Base-by-base conservation (phyloP, 1,139 yeast genomes). In the Spathaspora sp. region DNA sequence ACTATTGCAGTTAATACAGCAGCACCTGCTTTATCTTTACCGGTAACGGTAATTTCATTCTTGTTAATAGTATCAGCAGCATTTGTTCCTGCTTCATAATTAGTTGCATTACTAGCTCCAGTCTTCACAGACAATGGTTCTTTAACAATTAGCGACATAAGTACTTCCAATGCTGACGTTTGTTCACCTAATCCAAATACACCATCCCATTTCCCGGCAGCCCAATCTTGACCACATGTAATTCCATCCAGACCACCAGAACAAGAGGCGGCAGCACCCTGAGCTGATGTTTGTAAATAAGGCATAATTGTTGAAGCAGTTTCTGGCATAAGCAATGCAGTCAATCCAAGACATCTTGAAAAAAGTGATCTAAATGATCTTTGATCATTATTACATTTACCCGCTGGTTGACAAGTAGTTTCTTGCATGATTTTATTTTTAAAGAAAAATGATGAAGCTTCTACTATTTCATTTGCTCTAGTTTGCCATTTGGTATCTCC, bases 161-260 rank as follows among this genome's bases (percentile, higher is more conserved):
- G 75, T n/a, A 79, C 78, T 57, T 86, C 95, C 49, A 88, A 68
- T 0, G 95, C 91, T 44, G 78, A 71, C 76, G 85, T 79, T 61
- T 88, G 91, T 63, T 88, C 93, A 33, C 96, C 95, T 20, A 88
- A 68, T 6, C 95, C 95, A 59, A 75, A 86, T 38, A 61, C 58
- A 3, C 81, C 84, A 66, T 87, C 95, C 81, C 86, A 83, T 8
- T 73, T 68, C 27, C 64, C 67, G 34, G 61, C 59, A 11, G 71
- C 57, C 95, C 95, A 87, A 57, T 78, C 70, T 52, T 78, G 68
- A 18, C 93, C 93, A 66, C 95, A 87, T 0, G 93, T 86, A 51
- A 81, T 82, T n/a, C 86, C 85, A 59, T 86, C 91, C 1, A 67
- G 51, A 51, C 93, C 93, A 45, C 95, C 95, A 16, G 77, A 64